phyloP scores from a whole-genome alignment of 2,329 filamentous ascomycete genomes.

The Colletotrichum plurivorum region DNA sequence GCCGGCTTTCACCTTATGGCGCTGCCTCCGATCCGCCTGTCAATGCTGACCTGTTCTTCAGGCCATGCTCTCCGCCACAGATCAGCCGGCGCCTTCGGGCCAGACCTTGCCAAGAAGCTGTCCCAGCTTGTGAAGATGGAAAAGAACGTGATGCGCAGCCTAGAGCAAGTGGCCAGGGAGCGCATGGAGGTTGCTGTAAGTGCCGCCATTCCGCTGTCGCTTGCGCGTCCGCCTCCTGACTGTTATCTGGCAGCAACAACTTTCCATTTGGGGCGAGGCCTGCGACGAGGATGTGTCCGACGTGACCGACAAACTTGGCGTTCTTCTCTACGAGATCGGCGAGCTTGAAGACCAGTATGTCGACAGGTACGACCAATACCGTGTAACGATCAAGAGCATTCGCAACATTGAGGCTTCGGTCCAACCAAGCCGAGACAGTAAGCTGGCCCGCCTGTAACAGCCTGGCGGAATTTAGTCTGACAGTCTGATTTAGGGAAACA shows the following conservation, averaged over 20 bases:
- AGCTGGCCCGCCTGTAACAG: constrained; percentile 51
- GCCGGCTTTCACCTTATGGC: too few relatives aligned
- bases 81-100: constrained; percentile 81
- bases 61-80: constrained; percentile 80
- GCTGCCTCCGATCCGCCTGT: too few relatives aligned
- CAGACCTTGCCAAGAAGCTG: constrained; percentile 97
- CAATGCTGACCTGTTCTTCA: constrained; percentile 47
- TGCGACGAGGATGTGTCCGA: constrained; percentile 99
- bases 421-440: constrained; percentile 96
- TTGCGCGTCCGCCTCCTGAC: constrained; percentile 6
- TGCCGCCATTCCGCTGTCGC: constrained; percentile 42
- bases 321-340: constrained; percentile 97
- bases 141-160: constrained; percentile 99
- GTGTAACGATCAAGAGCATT: constrained; percentile 99
- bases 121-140: constrained; percentile 99
- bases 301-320: constrained; percentile 98
- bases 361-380: constrained; percentile 99
- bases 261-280: constrained; percentile 96
- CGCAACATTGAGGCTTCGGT: constrained; percentile 99
- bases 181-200: constrained; percentile 98
- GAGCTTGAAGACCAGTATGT: constrained; percentile 99
- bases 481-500: constrained; percentile 77
- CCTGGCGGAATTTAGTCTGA: too few relatives aligned
- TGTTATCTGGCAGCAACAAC: constrained; percentile 82
- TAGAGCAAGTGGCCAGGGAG: constrained; percentile 95